Base-by-base conservation (phyloP, 2,329 filamentous ascomycete species). In the Aureobasidium leucospermi region DNA sequence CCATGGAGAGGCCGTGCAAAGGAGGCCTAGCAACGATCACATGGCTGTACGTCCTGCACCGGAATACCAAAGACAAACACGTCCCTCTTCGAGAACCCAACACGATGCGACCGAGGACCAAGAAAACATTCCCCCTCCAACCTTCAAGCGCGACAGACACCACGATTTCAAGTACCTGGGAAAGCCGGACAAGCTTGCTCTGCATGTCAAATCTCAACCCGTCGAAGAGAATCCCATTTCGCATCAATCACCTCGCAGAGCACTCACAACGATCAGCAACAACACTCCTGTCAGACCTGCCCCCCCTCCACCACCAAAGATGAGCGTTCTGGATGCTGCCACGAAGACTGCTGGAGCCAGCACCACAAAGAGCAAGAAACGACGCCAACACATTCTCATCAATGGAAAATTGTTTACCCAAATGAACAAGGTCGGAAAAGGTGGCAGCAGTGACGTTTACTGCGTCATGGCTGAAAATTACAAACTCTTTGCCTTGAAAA, bases 381-480 rank as follows among this genome's bases (percentile, higher is more conserved):
- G 90, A 68, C 84, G 90, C 48, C 90, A 90, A 63, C 87, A 93
- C 60, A 82, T 97, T 61, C 86, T 87, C 48, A 86, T 99, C 62
- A 99, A 99, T 69, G 90, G 90, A 62, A 95, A 95, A 70, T 83
- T 86, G 38, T 99, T 96, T 70, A 94, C 91, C 23, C 83, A 93
- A 48, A 83, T 97, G 63, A 92, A 96, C 71, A 90, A 88, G 65
- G 86, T 99, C 65, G 94, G 94, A 9, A 87, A 92, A 60, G 94
- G 94, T 63, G 94, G 94, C 34, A 96, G 90, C 66, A 92, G 88
- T 52, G 92, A 95, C 69, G 94, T 99, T 1, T 99, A 96, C 73
- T 87, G 91, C 47, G 94, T 99, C 36, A 96, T 96, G 79, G 93
- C 94, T 0, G 94, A 99, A 72, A 97, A 96, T 69, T 92, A 90